Evolutionary conservation across 2,329 filamentous ascomycete species (phyloP).

Genomic region (Monosporascus sp.): DNA sequence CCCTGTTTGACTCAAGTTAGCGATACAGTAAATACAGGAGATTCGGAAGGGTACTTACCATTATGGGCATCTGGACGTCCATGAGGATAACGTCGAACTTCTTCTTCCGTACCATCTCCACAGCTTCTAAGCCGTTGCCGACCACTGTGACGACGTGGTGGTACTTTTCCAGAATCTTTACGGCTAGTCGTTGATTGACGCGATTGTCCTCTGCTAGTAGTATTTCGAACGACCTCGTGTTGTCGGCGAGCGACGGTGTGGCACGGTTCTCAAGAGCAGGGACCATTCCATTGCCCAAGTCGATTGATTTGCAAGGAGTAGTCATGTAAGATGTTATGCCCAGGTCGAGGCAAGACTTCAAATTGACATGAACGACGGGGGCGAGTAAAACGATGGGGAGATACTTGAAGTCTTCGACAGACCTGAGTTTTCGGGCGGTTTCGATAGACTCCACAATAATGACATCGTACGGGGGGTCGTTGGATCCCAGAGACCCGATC

Average conservation of each 20-base stretch:
- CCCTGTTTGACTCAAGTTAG: slow-evolving; percentile 48
- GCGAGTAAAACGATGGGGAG: slow-evolving; percentile 91
- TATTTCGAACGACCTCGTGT: slow-evolving; percentile 93
- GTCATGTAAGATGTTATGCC: slow-evolving; percentile 99
- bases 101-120: slow-evolving; percentile 86
- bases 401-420: slow-evolving; percentile 94
- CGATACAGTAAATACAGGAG: not conserved
- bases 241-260: slow-evolving; percentile 85
- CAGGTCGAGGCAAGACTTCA: slow-evolving; percentile 90
- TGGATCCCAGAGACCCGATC: slow-evolving; percentile 49
- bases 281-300: slow-evolving; percentile 93
- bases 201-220: slow-evolving; percentile 94
- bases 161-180: slow-evolving; percentile 96
- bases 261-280: slow-evolving; percentile 91
- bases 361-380: slow-evolving; percentile 80
- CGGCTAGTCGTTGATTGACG: slow-evolving; percentile 91
- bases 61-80: slow-evolving; percentile 99
- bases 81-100: slow-evolving; percentile 96
- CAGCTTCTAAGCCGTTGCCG: slow-evolving; percentile 88
- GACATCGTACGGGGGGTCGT: slow-evolving; percentile 77
- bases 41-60: slow-evolving; percentile 54
- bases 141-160: slow-evolving; percentile 90
- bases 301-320: slow-evolving; percentile 87
- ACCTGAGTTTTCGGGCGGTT: slow-evolving; percentile 78
- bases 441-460: slow-evolving; percentile 94